A percentile compares a stretch with the other conserved stretches of the same genome.
Conservation (phyloP, 2,329 filamentous ascomycete species). For the Aspergillus novoparasiticus region DNA sequence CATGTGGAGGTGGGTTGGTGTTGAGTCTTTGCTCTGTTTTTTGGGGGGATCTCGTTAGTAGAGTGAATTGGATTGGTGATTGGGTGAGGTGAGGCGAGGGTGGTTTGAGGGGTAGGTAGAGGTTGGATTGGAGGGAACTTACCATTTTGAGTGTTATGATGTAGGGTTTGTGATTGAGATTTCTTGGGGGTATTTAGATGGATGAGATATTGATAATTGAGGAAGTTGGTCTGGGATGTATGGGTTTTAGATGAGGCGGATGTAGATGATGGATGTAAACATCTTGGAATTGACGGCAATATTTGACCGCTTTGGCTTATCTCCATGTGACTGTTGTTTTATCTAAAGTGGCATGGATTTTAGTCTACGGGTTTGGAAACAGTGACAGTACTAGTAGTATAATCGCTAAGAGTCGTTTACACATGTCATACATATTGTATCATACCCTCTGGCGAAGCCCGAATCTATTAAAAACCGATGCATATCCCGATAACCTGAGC, state of each 20-base stretch:
- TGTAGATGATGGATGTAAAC: background rate
- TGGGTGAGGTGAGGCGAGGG: too few species aligned
- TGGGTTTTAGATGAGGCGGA: background rate
- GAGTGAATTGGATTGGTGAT: background rate
- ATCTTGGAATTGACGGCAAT: background rate
- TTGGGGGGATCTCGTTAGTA: background rate
- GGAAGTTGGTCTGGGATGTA: background rate
- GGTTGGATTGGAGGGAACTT: background rate
- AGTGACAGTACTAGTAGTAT: background rate
- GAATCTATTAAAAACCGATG: background rate
- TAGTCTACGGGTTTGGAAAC: background rate
- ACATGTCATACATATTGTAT: background rate
- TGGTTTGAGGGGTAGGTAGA: too few species aligned
- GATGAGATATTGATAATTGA: background rate
- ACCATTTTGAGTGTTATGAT: slow-evolving; percentile 25
- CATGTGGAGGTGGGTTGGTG: slow-evolving; percentile 52
- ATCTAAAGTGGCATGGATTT: background rate
- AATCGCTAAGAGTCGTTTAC: background rate
- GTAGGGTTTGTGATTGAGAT: background rate
- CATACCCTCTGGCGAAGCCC: background rate
- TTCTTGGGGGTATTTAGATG: background rate
- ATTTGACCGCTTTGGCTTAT: background rate
- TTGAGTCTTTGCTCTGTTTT: slow-evolving; percentile 53
- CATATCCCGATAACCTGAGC: background rate
- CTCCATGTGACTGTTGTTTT: background rate